Base-by-base conservation (phyloP, 2,329 filamentous ascomycete genomes). In the Penicillium sp. region DNA sequence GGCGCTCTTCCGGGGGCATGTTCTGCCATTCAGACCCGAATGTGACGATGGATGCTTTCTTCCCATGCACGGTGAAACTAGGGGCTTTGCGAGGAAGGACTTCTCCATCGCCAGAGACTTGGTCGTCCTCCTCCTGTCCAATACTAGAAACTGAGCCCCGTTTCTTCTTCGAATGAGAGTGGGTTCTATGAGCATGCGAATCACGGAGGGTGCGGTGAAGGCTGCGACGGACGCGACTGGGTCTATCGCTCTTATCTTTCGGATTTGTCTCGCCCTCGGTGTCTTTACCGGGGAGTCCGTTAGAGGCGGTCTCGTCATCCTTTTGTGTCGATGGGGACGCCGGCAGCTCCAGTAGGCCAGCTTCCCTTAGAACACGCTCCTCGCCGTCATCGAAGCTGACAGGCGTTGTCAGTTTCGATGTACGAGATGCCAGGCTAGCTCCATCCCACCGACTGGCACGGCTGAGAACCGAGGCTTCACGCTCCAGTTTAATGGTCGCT, bases 21-120 rank as follows among this genome's bases (percentile, higher is more conserved):
- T 79, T 84, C 61, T 91, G 84, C 73, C 95, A 83, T 60, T 95
- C 91, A n/a, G 84, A 83, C 8, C 90, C 89, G 65, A 98, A 94
- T n/a, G 88, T 94, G 58, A 98, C 88, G 49, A 98, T 87, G 1
- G 89, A 95, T 3, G 93, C 93, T 69, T 98, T 97, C 74, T 97
- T 98, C 53, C 93, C 91, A 63, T 98, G 93, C 4, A 98, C 84
- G 4, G 93, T 95, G 67, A 98, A 98, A 61, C 88, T 95, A 5
- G 88, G 88, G 12, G 87, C 82, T 12, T 85, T 85, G 42, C 93
- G 82, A 6, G 85, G 76, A 12, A 98, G 76, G 10, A 85, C 82
- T 58, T 88, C 85, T 33, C 64, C 85, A 73, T 71, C 78, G 61
- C 52, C 50, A n/a, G 58, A 52, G 17, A 55, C 67, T 63, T 62